Evolutionary conservation across 78 protist genomes (phyloP), one percentile per base, ranked within the genome.

Genomic region (Polysphondylium violaceum): DNA sequence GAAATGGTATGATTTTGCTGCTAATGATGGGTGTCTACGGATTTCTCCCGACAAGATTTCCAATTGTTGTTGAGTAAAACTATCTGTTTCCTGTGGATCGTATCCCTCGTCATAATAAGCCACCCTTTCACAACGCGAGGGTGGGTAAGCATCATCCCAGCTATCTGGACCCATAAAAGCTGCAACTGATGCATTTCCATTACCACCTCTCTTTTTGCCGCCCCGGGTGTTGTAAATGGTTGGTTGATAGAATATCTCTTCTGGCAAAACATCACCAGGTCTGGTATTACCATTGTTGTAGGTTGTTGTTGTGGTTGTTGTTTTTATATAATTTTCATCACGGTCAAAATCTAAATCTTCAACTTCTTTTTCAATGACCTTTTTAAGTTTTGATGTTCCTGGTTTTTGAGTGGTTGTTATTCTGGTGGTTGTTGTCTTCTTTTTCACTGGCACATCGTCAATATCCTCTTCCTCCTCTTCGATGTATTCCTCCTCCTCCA

Each of bases 21-120:
- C 91, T 0, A 83, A 9, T 1, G 21, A 25, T 14, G 91, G 91
- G 23, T 83, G 78, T 41, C 91, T 41, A 4, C 91, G 78, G n/a
- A 83, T 69, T 7, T 69, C 68, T 21, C 91, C 40, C 4, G 91
- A 83, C 25, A 83, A 23, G 9, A 61, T 25, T 0, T 83, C 91
- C 19, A 83, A 33, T 40, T 56, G 67, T 27, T 35, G 55, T n/a
- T 63, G 23, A 2, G 91, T 83, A 33, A 69, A 83, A 9, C 40
- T 16, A 9, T 11, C 50, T 21, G 71, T n/a, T n/a, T 83, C 81
- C 5, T 55, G 35, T 25, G 25, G 21, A 65, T 21, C 5, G 11
- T 31, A 38, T 17, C 17, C 23, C 3, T 17, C 33, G 21, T n/a
- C n/a, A n/a, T n/a, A n/a, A n/a, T n/a, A n/a, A n/a, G 73, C 33